Conservation (phyloP, 139 green algal genomes). For the Haematococcus lacustris region DNA sequence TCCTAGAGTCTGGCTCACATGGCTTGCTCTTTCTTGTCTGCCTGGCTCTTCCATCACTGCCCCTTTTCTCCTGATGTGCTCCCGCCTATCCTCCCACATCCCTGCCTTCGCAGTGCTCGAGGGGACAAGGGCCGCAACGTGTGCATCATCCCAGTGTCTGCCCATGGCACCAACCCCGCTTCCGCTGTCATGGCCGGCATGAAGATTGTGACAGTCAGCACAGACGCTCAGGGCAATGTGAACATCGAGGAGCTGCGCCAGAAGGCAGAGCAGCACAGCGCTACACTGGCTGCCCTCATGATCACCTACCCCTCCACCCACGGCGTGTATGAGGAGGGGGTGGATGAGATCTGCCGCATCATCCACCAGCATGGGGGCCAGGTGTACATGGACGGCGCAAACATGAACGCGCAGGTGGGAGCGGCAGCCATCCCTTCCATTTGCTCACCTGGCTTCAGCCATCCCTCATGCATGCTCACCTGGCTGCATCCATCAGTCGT, state of each 20-base stretch:
- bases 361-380: constrained; percentile 92
- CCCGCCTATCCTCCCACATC: too few relatives aligned
- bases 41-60: too few relatives aligned
- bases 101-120: too few relatives aligned
- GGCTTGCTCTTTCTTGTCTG: too few relatives aligned
- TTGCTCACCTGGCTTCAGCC: too few relatives aligned
- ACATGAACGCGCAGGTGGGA: constrained; percentile 99
- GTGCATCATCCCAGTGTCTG: constrained; percentile 97
- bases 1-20: too few relatives aligned
- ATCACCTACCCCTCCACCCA: constrained; percentile 98
- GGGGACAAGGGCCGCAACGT: constrained; percentile 60
- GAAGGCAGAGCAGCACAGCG: constrained; percentile 67
- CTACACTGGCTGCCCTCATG: constrained; percentile 96
- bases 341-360: constrained; percentile 93
- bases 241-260: constrained; percentile 85
- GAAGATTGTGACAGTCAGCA: constrained; percentile 81
- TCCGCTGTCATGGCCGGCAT: constrained; percentile 95
- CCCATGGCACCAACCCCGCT: constrained; percentile 97
- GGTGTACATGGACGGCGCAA: constrained; percentile 99
- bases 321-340: constrained; percentile 94
- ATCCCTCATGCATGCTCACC: too few relatives aligned
- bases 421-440: too few relatives aligned
- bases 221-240: constrained; percentile 72
- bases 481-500: too few relatives aligned
- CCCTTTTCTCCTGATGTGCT: too few relatives aligned